Base-by-base conservation (phyloP, 148 eudicot species). In the Cornus kousa region DNA sequence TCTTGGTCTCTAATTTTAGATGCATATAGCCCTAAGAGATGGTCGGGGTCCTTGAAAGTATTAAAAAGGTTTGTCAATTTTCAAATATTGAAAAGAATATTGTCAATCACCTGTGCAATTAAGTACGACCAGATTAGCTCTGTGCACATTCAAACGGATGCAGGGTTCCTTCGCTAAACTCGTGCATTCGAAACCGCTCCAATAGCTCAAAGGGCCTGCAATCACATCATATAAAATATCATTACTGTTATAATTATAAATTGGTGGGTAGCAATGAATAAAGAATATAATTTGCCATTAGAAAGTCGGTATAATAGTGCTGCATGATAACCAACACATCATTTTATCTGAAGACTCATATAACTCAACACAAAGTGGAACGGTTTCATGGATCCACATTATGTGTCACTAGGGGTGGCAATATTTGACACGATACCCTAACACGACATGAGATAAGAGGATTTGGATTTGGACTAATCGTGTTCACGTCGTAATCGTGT, bases 131-230 rank as follows among this genome's bases (percentile, higher is more conserved):
- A 17, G 48, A 79, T 88, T 82, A 96, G 89, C 92, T 96, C 85
- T 96, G 99, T 82, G 95, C 85, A 82, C 98, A 96, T 86, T 96
- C 95, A 81, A 96, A 94, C 71, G 95, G 95, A 86, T 90, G 95
- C 75, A 92, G 70, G 12, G 89, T 82, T 80, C 97, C 97, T 90
- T 91, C 98, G n/a, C 93, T 79, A 77, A 94, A 92, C 71, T 96
- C 99, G 75, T 90, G 95, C 95, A 93, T 89, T 73, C 91, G 85
- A 67, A 96, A 91, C 77, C 92, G 87, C 83, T 96, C 99, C 87
- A 94, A 81, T 77, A 96, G 88, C 82, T 92, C 99, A 78, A 88
- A 84, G 46, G 99, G 99, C 90, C 99, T 96, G 82, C 69, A 82
- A 33, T 31, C 22, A 74, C 70, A 67, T 37, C 28, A 80, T 66